Conservation (phyloP, 2,329 filamentous ascomycete genomes). For the Aspergillus glaucus region DNA sequence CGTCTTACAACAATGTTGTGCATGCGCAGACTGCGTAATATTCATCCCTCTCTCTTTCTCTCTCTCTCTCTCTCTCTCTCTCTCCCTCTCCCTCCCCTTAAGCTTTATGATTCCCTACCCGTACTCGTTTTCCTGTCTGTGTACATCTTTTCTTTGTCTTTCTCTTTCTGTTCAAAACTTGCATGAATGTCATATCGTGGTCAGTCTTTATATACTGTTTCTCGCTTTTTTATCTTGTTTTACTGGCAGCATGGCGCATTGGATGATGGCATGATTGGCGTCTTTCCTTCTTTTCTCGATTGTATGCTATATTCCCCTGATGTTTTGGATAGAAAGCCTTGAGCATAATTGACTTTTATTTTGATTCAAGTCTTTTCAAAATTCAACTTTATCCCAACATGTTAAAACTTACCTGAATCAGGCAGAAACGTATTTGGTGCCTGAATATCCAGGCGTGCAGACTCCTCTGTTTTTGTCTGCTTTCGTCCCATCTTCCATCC, state of each 20-base stretch:
- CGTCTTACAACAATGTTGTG: background rate
- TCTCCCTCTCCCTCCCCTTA: background rate
- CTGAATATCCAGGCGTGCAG: no score
- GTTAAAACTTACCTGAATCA: no score
- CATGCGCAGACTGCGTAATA: background rate
- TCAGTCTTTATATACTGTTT: background rate
- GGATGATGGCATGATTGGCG: background rate
- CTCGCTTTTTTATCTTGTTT: background rate
- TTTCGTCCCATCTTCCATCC: no score
- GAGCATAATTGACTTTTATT: background rate
- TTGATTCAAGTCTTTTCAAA: no score
- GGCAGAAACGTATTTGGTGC: no score
- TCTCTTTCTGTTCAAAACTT: background rate
- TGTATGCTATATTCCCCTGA: background rate
- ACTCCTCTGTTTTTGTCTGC: no score
- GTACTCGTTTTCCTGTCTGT: background rate
- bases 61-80: background rate
- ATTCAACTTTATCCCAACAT: no score
- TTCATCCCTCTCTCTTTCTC: background rate
- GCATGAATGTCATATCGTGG: background rate
- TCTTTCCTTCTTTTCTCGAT: background rate
- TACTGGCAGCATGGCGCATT: background rate
- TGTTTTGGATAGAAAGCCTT: background rate
- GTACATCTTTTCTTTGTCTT: background rate
- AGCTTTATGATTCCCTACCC: background rate